Base-by-base conservation (phyloP, 1,284 basidiomycete species). In the Apiotrichum montevideense region DNA sequence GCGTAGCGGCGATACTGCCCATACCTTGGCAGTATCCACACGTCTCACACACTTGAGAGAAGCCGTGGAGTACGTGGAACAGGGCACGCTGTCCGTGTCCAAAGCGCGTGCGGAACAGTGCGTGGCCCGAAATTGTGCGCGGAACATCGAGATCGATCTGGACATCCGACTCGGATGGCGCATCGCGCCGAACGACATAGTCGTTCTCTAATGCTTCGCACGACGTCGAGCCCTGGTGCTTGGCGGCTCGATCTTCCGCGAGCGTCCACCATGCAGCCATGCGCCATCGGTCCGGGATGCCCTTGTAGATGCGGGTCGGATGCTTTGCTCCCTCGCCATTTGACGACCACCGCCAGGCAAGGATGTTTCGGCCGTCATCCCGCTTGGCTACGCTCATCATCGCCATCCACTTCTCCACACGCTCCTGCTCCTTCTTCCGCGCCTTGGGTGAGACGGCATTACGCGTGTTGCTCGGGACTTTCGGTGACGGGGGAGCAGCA, bases 1-100 rank as follows among this genome's bases (percentile, higher is more conserved):
- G 81, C 1, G 93, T 96, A 0, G 94, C 91, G 0, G 94, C 93
- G 53, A 98, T 90, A 6, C 94, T 90, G 0, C 96, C 95, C 95
- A 99, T 99, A 51, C 96, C 95, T 78, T 99, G 96, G 56, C 95
- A 95, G 74, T 99, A 99, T 3, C 93, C 96, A 66, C 96, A 98
- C n/a, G 83, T 80, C 11, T 79, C 74, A 76, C 94, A 97, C 8
- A 82, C 80, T 49, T 95, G 81, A 7, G 92, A 94, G 70, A 97
- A 92, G 46, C 84, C 85, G 73, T 98, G 95, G 29, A 98, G 80
- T 54, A 97, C 92, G 71, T 93, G 91, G 76, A 98, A 98, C 3
- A 97, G 80, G 2, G 88, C 88, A 10, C 93, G 85, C 82, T 97
- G 93, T 7, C 90, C 96, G 61, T 87, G 84, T 47, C 96, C 96